A percentile compares a stretch with the other conserved stretches of the same genome.
Evolutionary conservation across 108 stramenopile genomes (phyloP).

Genomic region (Parmales sp.): DNA sequence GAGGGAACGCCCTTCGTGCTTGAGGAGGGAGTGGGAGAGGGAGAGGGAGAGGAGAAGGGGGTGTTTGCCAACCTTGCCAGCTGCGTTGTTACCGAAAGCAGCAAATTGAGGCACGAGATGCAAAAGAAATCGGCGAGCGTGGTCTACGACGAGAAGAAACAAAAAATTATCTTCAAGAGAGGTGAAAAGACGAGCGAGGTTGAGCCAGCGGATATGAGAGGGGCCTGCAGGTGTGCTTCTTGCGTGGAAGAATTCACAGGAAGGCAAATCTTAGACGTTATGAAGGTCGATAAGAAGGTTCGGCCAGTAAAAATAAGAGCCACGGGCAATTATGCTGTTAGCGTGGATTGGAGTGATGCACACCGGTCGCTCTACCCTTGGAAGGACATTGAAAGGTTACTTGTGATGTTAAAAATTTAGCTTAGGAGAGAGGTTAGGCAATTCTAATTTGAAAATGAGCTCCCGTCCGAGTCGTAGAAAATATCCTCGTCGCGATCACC

Average conservation of each 20-base stretch:
- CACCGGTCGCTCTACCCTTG: conserved; percentile 76
- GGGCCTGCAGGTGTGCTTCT: conserved; percentile 70
- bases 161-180: background rate
- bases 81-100: conserved; percentile 19
- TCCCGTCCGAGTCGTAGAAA: too few species aligned
- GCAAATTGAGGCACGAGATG: conserved; percentile 36
- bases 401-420: too few species aligned
- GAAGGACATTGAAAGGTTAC: conserved; percentile 56
- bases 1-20: conserved; percentile 62
- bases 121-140: conserved; percentile 8
- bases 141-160: background rate
- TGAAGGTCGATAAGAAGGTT: background rate
- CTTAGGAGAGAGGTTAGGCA: too few species aligned
- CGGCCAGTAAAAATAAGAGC: background rate
- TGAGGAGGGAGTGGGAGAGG: conserved; percentile 2
- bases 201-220: conserved; percentile 48
- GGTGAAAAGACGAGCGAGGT: conserved; percentile 4
- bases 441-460: too few species aligned
- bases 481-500: too few species aligned
- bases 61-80: background rate
- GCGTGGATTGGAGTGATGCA: conserved; percentile 80
- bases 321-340: conserved; percentile 71
- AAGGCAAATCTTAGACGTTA: conserved; percentile 38
- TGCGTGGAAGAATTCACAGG: conserved; percentile 88
- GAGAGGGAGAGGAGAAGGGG: background rate